phyloP scores from a whole-genome alignment of 176 grass and related monocot species.

The Oryza nivara region DNA sequence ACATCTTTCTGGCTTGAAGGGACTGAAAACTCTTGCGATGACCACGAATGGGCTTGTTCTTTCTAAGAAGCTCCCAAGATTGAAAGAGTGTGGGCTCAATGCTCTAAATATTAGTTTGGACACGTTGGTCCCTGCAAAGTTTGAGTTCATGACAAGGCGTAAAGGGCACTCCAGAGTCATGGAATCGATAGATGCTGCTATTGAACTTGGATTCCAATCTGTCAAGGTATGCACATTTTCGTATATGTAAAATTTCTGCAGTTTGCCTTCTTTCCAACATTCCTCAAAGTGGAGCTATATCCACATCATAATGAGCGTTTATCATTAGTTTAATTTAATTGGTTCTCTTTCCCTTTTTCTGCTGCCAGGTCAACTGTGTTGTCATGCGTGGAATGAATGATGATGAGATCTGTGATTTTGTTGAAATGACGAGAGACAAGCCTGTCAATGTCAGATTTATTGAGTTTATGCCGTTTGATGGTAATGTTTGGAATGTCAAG shows the following conservation, averaged over 20 bases:
- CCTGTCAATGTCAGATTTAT: slow-evolving; percentile 95
- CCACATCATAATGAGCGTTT: neutral
- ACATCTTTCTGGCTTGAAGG: slow-evolving; percentile 76
- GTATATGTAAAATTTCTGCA: neutral
- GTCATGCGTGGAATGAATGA: slow-evolving; percentile 94
- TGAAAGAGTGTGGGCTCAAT: slow-evolving; percentile 85
- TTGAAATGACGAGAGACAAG: slow-evolving; percentile 81
- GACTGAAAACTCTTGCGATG: slow-evolving; percentile 88
- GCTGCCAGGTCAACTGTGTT: slow-evolving; percentile 83
- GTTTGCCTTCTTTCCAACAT: neutral
- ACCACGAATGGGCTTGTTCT: slow-evolving; percentile 89
- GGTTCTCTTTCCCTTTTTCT: neutral
- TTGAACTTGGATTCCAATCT: slow-evolving; percentile 79
- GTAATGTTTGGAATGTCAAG: slow-evolving; percentile 98
- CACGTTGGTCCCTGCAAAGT: slow-evolving; percentile 88
- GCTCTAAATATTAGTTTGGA: slow-evolving; percentile 98
- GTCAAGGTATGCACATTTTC: slow-evolving; percentile 63
- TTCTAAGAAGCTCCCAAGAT: slow-evolving; percentile 77
- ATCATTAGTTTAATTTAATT: slow-evolving; percentile 14
- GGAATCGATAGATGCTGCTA: slow-evolving; percentile 75
- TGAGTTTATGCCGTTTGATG: slow-evolving; percentile 99
- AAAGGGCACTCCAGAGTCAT: slow-evolving; percentile 82
- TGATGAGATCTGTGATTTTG: slow-evolving; percentile 94
- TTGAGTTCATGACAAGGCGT: slow-evolving; percentile 96
- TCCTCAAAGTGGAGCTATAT: slow-evolving; percentile 5